phyloP scores from a whole-genome alignment of 139 green algal species.

The Coccomyxa sp. region DNA sequence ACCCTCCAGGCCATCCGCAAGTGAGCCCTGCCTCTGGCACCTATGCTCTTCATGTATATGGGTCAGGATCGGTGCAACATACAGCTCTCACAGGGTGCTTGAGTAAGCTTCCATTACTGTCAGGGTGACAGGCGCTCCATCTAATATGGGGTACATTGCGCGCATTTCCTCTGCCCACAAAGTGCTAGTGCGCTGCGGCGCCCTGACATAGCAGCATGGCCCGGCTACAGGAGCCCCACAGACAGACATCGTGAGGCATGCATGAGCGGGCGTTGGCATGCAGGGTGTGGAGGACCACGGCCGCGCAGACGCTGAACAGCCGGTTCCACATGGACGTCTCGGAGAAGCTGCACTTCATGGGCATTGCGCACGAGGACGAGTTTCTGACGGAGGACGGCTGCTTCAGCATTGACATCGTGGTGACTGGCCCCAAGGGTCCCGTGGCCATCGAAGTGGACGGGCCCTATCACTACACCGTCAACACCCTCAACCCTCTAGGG shows the following conservation, averaged over 20 bases:
- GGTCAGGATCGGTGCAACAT: background rate
- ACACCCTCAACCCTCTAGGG: conserved; percentile 39
- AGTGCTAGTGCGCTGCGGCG: background rate
- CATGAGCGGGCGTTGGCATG: no score
- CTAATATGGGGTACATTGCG: background rate
- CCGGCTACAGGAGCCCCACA: no score
- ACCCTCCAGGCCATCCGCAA: background rate
- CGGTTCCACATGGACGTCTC: conserved; percentile 44
- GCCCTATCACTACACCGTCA: conserved; percentile 50
- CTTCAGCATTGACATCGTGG: conserved; percentile 45
- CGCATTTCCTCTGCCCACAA: background rate
- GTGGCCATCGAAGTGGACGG: conserved; percentile 51
- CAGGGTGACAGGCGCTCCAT: background rate
- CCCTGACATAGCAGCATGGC: no score
- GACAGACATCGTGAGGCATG: no score
- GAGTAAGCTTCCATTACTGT: background rate
- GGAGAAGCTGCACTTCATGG: conserved; percentile 24
- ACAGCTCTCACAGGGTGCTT: background rate
- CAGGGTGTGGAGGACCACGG: conserved; percentile 11
- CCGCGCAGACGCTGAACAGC: conserved; percentile 20
- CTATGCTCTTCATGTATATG: background rate
- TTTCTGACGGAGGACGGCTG: conserved; percentile 28
- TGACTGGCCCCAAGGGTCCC: conserved; percentile 2
- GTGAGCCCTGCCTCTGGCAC: background rate
- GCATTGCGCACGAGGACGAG: conserved; percentile 41